Evolutionary conservation across 768 basidiomycete species (phyloP), one percentile per base, ranked within the genome.

Genomic region (Galerina marginata): DNA sequence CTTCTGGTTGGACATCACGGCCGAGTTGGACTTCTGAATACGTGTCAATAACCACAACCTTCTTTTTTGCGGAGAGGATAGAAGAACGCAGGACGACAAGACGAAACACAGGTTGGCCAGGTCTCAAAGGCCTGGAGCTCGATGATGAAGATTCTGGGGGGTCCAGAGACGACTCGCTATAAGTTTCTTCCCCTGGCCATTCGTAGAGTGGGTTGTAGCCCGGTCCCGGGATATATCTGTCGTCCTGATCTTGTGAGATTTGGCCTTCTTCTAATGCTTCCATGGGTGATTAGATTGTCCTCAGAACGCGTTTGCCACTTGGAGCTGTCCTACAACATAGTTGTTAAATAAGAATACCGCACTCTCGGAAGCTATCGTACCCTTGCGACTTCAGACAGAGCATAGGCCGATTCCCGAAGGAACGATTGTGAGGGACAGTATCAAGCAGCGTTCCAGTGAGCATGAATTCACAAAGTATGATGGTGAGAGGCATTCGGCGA

Each of bases 11-110:
- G 43, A 80, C 71, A 70, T 95, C 93, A 38, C 93, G 81, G 14
- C 93, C 93, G 59, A 95, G 78, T 65, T 93, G 88, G 4, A 88
- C 77, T 70, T 92, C 87, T 9, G 80, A 73, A 66, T 86, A 85
- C 4, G 82, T 74, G 64, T 83, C 81, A 44, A 81, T 54, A 29
- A 80, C 69, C 16, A 73, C 80, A 47, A 84, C 52, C 56, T 65
- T 77, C 51, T 80, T 76, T 63, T 74, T 77, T 39, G 75, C 78
- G 51, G 91, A 84, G 43, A 93, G 74, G 49, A 91, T 80, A 12
- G 85, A 87, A 38, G 90, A 81, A n/a, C 73, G 76, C 50, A 80
- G 72, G 14, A 76, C 81, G 52, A 88, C 75, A 37, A 93, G 79
- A 57, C 90, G 83, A 59, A 81, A 73, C 26, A 73, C 70, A 39